These are phyloP conservation scores for Batkoa obscura DNA, from an alignment of 371 early-diverging fungal species.

Conservation along the genomic window DNA sequence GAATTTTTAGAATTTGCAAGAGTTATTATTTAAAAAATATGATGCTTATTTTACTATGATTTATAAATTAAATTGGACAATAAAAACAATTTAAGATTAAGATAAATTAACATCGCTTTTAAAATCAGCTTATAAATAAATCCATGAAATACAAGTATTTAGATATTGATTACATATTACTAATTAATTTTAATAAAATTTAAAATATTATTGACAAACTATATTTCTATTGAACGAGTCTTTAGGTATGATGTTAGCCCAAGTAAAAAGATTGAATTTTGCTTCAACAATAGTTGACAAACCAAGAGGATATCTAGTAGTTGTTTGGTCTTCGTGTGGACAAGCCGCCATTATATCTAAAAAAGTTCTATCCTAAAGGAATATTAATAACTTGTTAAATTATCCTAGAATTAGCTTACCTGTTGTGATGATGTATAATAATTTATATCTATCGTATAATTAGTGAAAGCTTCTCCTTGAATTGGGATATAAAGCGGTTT, in stretches of 20 bases:
- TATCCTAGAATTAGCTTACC: background rate
- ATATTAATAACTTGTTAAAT: background rate
- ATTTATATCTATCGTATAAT: background rate
- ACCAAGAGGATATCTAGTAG: background rate
- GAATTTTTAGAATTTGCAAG: no score
- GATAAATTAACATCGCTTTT: no score
- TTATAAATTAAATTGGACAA: no score
- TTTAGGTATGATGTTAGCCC: background rate
- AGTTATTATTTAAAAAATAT: no score
- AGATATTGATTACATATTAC: no score
- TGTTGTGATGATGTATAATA: background rate
- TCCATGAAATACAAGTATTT: no score
- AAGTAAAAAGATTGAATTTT: background rate
- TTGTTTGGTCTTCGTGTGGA: background rate
- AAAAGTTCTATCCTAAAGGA: background rate
- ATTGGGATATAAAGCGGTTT: background rate
- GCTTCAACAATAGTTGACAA: background rate
- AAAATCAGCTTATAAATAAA: no score
- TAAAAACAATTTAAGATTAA: no score
- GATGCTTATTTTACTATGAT: no score
- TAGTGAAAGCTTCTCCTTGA: background rate
- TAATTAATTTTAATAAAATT: no score
- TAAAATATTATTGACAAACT: no score
- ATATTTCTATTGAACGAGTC: no score
- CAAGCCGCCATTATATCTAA: background rate